Conservation (phyloP, 768 basidiomycete genomes). For the Daedaleopsis nitida region DNA sequence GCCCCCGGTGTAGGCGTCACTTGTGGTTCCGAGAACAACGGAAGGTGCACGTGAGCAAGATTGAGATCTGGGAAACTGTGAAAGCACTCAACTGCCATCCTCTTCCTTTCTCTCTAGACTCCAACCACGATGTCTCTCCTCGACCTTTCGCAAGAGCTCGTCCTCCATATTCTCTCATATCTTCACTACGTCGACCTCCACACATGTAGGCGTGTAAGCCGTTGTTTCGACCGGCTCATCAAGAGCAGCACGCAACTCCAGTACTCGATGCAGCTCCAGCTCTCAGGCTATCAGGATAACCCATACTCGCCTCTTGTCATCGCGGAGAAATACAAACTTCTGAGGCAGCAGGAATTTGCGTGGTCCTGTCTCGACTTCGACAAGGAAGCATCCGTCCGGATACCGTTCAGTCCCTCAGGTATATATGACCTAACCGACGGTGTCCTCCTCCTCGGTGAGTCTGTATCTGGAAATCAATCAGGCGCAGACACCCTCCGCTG, state of each 20-base stretch:
- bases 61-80: too few relatives aligned
- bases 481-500: conserved; percentile 17
- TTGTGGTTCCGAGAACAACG: too few relatives aligned
- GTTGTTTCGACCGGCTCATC: conserved; percentile 17
- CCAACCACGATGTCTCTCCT: conserved; percentile 15
- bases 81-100: too few relatives aligned
- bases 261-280: conserved; percentile 21
- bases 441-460: conserved; percentile 26
- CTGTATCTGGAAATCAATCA: conserved; percentile 6
- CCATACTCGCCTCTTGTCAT: conserved; percentile 11
- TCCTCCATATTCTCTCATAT: conserved; percentile 23
- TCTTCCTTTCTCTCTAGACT: neutral
- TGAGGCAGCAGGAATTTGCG: conserved; percentile 12
- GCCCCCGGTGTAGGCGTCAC: too few relatives aligned
- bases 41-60: too few relatives aligned
- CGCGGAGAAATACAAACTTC: conserved; percentile 17
- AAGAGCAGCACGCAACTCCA: conserved; percentile 16
- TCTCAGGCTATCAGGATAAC: conserved; percentile 20
- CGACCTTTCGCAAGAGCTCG: conserved; percentile 21
- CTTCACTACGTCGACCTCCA: conserved; percentile 20
- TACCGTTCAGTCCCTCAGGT: conserved; percentile 21
- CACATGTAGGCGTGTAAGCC: conserved; percentile 10
- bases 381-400: conserved; percentile 7
- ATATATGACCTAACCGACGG: conserved; percentile 31
- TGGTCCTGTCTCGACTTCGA: conserved; percentile 21